Evolutionary conservation across 2,329 filamentous ascomycete genomes (phyloP), one percentile per base, ranked within the genome.

Genomic region (Epichloe bromicola): DNA sequence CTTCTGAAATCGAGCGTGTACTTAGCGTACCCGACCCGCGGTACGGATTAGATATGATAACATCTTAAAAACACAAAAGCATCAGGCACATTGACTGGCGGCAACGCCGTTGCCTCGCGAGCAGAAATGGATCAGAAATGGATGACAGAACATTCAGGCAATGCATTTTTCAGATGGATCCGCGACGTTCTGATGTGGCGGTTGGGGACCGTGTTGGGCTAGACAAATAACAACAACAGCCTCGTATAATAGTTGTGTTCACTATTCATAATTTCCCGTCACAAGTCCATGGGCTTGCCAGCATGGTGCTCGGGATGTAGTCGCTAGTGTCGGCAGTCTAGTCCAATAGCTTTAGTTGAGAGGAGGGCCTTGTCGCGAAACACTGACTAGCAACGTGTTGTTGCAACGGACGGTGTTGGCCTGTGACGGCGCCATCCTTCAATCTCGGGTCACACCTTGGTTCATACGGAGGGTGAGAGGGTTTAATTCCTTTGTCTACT

Each of bases 31-130:
- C 73, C 15, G 77, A 81, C 54, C 75, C 76, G 30, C 70, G 77
- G 53, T 79, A 76, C 56, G 73, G 70, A 17, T 66, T 80, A 42
- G 70, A 70, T 49, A 79, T 76, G 67, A 69, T 79, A 48, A 74
- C 74, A 46, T 66, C 62, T 48, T 67, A 36, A 20, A 57, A 47
- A 17, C 11, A 20, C 23, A 26, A 26, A 26, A 26, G 34, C 48
- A 34, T 45, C 39, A 33, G 44, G 6, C 34, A 20, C 7, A 41
- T 10, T 8, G 23, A 17, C 26, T 42, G 30, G 38, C 34, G 39
- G 50, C 43, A 36, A 41, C 19, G 38, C 15, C 14, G 26, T 12
- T 36, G n/a, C 43, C 30, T 36, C 15, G 33, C 7, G 17, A 46
- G 17, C 43, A 36, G 43, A 17, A 19, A 12, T 34, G 30, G 48